These are phyloP conservation scores for Meira miltonrushii DNA, from an alignment of 1,284 basidiomycete species.

Conservation along the genomic window DNA sequence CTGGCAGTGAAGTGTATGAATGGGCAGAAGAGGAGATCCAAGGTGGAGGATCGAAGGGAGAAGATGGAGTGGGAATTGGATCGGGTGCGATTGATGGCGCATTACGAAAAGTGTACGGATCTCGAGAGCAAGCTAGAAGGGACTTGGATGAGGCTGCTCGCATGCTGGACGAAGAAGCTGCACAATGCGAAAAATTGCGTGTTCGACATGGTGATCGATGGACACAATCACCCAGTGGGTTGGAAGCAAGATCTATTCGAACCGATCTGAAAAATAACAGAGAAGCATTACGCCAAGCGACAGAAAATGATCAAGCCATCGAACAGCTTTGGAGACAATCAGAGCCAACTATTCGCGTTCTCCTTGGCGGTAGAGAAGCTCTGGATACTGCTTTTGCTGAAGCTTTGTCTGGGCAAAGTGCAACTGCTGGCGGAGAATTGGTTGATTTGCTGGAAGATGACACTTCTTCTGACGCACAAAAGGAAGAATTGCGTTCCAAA, in stretches of 20 bases:
- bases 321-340: conserved; percentile 55
- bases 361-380: conserved; percentile 59
- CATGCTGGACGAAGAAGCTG: conserved; percentile 48
- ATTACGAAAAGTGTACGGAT: conserved; percentile 13
- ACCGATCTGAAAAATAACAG: conserved; percentile 76
- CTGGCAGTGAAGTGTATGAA: conserved; percentile 68
- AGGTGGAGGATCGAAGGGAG: conserved; percentile 63
- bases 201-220: conserved; percentile 81
- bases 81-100: conserved; percentile 30
- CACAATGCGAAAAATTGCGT: conserved; percentile 54
- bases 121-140: conserved; percentile 14
- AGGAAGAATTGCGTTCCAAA: conserved; percentile 22
- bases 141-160: conserved; percentile 27
- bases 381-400: conserved; percentile 68
- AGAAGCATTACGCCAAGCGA: conserved; percentile 70
- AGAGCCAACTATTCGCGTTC: conserved; percentile 61
- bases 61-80: conserved; percentile 58
- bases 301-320: conserved; percentile 66
- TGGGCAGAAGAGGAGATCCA: conserved; percentile 70
- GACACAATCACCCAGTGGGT: conserved; percentile 73
- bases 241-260: conserved; percentile 60
- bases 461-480: conserved; percentile 23
- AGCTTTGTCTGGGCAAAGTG: conserved; percentile 41
- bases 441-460: conserved; percentile 31
- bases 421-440: conserved; percentile 1